These are phyloP conservation scores for Cystobasidium slooffiae DNA, from an alignment of 1,284 basidiomycete genomes.

Conservation along the genomic window DNA sequence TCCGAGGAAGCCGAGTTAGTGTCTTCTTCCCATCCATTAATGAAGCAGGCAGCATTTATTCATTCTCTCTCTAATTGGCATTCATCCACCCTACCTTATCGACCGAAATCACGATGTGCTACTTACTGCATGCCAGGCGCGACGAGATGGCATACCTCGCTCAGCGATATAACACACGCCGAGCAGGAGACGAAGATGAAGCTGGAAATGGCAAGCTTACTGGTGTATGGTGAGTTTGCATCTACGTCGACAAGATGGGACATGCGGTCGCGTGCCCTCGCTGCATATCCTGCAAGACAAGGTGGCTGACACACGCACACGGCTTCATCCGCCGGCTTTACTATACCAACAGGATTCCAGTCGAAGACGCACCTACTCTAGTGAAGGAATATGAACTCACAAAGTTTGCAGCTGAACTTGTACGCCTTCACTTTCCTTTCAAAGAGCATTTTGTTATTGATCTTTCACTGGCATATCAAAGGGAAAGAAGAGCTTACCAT, in stretches of 20 bases:
- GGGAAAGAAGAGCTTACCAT: neutral
- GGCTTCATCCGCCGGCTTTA: neutral
- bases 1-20: conserved; percentile 77
- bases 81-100: neutral
- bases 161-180: conserved; percentile 48
- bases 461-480: neutral
- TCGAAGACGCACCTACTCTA: conserved; percentile 45
- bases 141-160: conserved; percentile 43
- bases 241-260: neutral
- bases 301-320: neutral
- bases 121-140: conserved; percentile 10
- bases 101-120: neutral
- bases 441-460: neutral
- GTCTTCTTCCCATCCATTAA: conserved; percentile 60
- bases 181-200: conserved; percentile 48
- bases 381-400: conserved; percentile 50
- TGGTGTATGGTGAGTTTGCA: conserved; percentile 49
- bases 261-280: no score
- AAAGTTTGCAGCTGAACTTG: conserved; percentile 49
- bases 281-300: neutral
- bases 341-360: conserved; percentile 47
- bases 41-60: neutral
- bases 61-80: neutral
- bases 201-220: conserved; percentile 49
- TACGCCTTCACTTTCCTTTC: conserved; percentile 15